Conservation (phyloP, 1,139 yeast species). For the Saccharomycopsis hybrid region DNA sequence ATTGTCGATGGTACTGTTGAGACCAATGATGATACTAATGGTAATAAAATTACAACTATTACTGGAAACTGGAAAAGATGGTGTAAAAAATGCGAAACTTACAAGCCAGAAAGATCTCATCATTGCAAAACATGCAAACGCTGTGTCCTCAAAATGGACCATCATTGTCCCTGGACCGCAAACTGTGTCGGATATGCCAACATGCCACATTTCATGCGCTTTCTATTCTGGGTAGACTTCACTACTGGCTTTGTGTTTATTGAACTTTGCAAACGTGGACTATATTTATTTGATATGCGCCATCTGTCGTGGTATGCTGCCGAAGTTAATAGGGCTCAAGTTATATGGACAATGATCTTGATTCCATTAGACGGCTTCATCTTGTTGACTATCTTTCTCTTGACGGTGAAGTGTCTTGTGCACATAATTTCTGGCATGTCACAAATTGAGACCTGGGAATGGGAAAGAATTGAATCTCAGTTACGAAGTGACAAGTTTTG, state of each 20-base stretch:
- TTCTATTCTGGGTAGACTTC: slow-evolving; percentile 59
- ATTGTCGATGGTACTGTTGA: too few species aligned
- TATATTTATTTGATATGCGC: slow-evolving; percentile 45
- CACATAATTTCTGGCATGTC: slow-evolving; percentile 66
- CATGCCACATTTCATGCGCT: slow-evolving; percentile 77
- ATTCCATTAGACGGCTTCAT: slow-evolving; percentile 56
- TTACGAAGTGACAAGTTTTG: slow-evolving; percentile 48
- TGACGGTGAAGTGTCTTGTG: slow-evolving; percentile 55
- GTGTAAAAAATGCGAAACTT: slow-evolving; percentile 58
- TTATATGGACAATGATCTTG: slow-evolving; percentile 50
- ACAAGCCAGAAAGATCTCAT: slow-evolving; percentile 74
- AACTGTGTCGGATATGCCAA: slow-evolving; percentile 79
- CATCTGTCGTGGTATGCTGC: slow-evolving; percentile 56
- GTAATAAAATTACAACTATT: too few species aligned
- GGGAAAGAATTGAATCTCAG: slow-evolving; percentile 70
- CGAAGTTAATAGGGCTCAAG: slow-evolving; percentile 48
- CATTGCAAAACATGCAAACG: slow-evolving; percentile 61
- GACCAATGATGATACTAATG: too few species aligned
- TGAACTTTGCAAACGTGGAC: slow-evolving; percentile 38
- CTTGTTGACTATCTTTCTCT: slow-evolving; percentile 46
- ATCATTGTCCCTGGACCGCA: slow-evolving; percentile 84
- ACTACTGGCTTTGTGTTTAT: slow-evolving; percentile 46
- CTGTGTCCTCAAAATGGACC: slow-evolving; percentile 79
- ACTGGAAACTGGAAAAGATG: slow-evolving; percentile 46
- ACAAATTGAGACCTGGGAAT: slow-evolving; percentile 90